Evolutionary conservation across 2,329 filamentous ascomycete species (phyloP), one percentile per base, ranked within the genome.

Genomic region (Passalora sequoiae): DNA sequence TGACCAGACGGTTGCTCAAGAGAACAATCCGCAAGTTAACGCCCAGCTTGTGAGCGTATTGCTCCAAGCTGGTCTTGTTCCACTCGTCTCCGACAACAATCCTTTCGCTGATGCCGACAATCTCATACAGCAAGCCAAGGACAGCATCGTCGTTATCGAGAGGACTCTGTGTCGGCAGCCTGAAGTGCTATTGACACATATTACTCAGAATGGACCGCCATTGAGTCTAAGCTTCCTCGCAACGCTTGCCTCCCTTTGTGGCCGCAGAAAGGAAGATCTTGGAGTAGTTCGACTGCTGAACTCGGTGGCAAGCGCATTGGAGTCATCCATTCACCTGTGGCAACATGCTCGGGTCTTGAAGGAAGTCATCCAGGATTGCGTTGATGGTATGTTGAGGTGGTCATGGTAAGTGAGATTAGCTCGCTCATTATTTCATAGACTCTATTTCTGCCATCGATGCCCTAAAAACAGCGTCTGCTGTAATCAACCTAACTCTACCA

Each of bases 11-110:
- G 67, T 62, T 9, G 72, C 67, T 12, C 71, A 74, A 42, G 77
- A 83, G 50, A 80, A 85, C 32, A 81, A 84, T 53, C 67, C 85
- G 32, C 76, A 82, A 38, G 82, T 94, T 61, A 91, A 94, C 55
- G 84, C 89, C 57, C 85, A 89, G 66, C 76, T 96, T 38, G 82
- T 95, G 40, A 89, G 86, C 59, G 84, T 95, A 50, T 85, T 92
- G 55, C 75, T 84, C 38, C 83, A 86, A 60, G 85, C 87, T 45
- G 84, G 88, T 16, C 71, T 96, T 9, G 84, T 89, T 54, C 75
- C 74, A 32, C 72, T 86, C 35, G 74, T 75, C 51, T 74, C 78
- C 59, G 78, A 88, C 56, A 13, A 22, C 10, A 79, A 89, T 55
- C 81, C 80, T 2, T 85, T 89, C 60, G 73, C 79, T 46, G 69